Evolutionary conservation across 139 green algal genomes (phyloP), one percentile per base, ranked within the genome.

Genomic region (Coelastrella sp.): DNA sequence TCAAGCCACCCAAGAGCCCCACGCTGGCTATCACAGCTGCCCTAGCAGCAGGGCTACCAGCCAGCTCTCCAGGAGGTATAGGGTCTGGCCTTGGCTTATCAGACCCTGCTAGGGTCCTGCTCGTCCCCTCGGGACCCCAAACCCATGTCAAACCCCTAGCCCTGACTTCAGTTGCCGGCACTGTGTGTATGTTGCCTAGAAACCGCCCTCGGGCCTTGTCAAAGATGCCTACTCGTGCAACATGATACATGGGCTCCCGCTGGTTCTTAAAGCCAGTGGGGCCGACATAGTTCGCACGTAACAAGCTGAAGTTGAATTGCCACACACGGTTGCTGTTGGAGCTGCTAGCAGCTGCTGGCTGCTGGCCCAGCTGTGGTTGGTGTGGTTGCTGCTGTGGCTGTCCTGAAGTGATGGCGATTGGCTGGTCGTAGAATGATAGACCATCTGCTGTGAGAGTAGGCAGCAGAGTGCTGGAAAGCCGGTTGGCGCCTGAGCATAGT

Each of bases 141-240:
- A 58, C 23, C 82, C 82, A 87, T 7, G 13, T 78, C 13, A 32
- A 19, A 47, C 82, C 82, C 82, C 64, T 87, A 22, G 60, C 54
- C 7, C 20, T 22, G 17, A 60, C 83, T 8, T 73, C 68, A 73
- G 5, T 59, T 23, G 64, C 54, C 14, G 83, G 66, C 13, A 88
- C 32, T 4, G 66, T 71, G 54, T 80, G 68, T 14, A 80, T 57
- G 20, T 88, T 88, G 54, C 83, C 83, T 7, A 88, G 7, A 19
- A 88, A 88, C 22, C 68, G 47, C 4, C 66, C 20, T 54, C 68
- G 54, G 7, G n/a, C 19, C 20, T 57, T 80, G 19, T 88, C 83
- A 80, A 88, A 80, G 47, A 88, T 88, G 54, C 19, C 64, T 4
- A 88, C n/a, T 5, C 83, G 66, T 5, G 83, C 83, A 20, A 71